phyloP scores from a whole-genome alignment of 768 basidiomycete genomes.

The Imleria badia region DNA sequence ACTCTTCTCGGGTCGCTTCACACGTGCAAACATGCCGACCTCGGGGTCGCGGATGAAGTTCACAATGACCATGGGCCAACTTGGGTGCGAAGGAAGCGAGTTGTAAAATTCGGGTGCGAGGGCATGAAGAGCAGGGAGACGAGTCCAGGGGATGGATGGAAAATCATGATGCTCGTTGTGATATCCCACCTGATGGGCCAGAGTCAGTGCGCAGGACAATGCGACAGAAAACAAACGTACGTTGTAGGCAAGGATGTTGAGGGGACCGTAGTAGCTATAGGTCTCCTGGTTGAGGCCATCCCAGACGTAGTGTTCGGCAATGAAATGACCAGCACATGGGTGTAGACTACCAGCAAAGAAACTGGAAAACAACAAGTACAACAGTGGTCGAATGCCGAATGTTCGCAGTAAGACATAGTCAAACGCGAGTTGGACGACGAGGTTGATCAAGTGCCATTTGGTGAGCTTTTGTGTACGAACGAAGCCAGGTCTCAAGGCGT shows the following conservation, averaged over 20 bases:
- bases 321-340: slow-evolving; percentile 96
- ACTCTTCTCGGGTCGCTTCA: slow-evolving; percentile 63
- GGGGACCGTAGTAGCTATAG: slow-evolving; percentile 91
- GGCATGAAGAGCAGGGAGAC: slow-evolving; percentile 75
- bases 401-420: slow-evolving; percentile 63
- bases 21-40: slow-evolving; percentile 86
- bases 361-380: slow-evolving; percentile 85
- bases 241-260: slow-evolving; percentile 92
- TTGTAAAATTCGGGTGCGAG: slow-evolving; percentile 95
- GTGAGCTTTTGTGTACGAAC: slow-evolving; percentile 82
- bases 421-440: slow-evolving; percentile 65
- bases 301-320: slow-evolving; percentile 96
- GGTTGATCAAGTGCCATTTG: slow-evolving; percentile 82
- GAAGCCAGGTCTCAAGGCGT: slow-evolving; percentile 93
- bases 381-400: slow-evolving; percentile 48
- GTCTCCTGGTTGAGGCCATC: slow-evolving; percentile 93
- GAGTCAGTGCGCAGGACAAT: not conserved
- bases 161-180: slow-evolving; percentile 99
- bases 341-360: slow-evolving; percentile 98
- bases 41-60: slow-evolving; percentile 92
- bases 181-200: slow-evolving; percentile 75
- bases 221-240: slow-evolving; percentile 44
- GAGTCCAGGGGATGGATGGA: slow-evolving; percentile 94
- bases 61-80: slow-evolving; percentile 92
- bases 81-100: slow-evolving; percentile 78